A percentile compares a stretch with the other conserved stretches of the same genome.
phyloP scores from a whole-genome alignment of 176 grass and related monocot genomes.

The Oryza punctata region DNA sequence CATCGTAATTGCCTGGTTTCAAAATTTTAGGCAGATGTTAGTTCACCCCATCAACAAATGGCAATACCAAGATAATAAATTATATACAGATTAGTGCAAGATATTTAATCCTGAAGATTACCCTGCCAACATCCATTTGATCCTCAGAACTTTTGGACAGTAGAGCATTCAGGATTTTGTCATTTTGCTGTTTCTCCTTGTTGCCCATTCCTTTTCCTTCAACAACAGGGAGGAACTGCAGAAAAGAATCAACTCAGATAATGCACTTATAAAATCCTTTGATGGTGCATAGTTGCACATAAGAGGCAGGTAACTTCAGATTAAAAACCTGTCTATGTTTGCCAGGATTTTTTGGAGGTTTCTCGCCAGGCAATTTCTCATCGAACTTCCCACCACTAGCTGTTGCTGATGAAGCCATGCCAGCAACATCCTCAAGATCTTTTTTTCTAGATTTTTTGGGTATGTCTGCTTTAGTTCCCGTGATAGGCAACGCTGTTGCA shows the following conservation, averaged over 20 bases:
- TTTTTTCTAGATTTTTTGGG: slow-evolving; percentile 79
- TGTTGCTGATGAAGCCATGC: slow-evolving; percentile 81
- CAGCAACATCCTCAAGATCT: slow-evolving; percentile 84
- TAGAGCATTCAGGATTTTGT: slow-evolving; percentile 72
- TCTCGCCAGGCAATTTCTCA: slow-evolving; percentile 85
- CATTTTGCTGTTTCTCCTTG: slow-evolving; percentile 66
- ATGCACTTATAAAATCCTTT: not conserved
- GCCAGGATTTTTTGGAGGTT: slow-evolving; percentile 77
- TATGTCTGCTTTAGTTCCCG: slow-evolving; percentile 61
- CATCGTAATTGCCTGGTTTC: slow-evolving; percentile 75
- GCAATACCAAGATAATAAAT: not conserved
- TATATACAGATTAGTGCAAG: slow-evolving; percentile 1
- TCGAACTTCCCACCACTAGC: slow-evolving; percentile 96
- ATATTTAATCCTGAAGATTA: slow-evolving; percentile 24
- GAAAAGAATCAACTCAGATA: not conserved
- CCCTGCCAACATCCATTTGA: slow-evolving; percentile 78
- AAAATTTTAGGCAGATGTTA: slow-evolving; percentile 28
- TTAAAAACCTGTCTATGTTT: slow-evolving; percentile 75
- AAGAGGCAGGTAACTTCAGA: slow-evolving; percentile 2
- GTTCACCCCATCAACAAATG: not conserved
- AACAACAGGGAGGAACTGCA: slow-evolving; percentile 73
- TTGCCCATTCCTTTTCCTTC: slow-evolving; percentile 80
- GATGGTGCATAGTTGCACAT: not conserved
- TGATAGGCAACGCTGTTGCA: slow-evolving; percentile 79
- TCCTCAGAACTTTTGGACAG: slow-evolving; percentile 64